These are phyloP conservation scores for Monosporozyma aquatica DNA, from an alignment of 805 yeast species.

Conservation along the genomic window DNA sequence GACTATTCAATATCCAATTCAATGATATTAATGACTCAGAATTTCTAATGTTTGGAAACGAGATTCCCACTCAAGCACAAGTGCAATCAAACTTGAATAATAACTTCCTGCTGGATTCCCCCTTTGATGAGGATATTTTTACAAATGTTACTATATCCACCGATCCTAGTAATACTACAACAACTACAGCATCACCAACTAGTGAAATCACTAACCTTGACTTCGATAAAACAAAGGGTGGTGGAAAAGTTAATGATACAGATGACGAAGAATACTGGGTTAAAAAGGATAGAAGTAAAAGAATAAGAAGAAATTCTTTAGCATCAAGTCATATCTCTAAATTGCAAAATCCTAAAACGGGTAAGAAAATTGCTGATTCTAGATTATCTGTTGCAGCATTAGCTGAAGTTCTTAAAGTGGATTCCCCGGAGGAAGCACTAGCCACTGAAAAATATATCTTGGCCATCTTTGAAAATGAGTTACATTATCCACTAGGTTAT, in stretches of 20 bases:
- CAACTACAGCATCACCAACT: no score
- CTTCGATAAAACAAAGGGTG: not conserved
- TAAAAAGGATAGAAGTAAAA: not conserved
- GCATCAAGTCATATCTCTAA: not conserved
- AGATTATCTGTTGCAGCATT: constrained; percentile 50
- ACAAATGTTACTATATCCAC: no score
- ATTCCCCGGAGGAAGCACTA: constrained; percentile 45
- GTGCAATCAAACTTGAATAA: not conserved
- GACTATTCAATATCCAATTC: not conserved
- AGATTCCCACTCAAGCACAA: not conserved
- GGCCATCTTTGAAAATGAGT: constrained; percentile 42
- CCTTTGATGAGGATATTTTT: not conserved
- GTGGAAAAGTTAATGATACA: not conserved
- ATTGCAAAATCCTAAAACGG: not conserved
- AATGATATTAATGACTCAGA: not conserved
- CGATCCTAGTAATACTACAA: no score
- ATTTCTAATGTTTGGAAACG: not conserved
- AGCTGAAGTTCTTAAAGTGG: constrained; percentile 41
- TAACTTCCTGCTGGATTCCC: no score
- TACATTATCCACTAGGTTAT: constrained; percentile 66
- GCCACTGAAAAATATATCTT: constrained; percentile 46
- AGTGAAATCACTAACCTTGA: no score
- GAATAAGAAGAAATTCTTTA: not conserved
- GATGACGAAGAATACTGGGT: not conserved
- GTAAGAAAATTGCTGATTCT: constrained; percentile 37